A percentile compares a stretch with the other conserved stretches of the same genome.
Conservation (phyloP, 345 rosid genomes). For the Lumnitzera racemosa region DNA sequence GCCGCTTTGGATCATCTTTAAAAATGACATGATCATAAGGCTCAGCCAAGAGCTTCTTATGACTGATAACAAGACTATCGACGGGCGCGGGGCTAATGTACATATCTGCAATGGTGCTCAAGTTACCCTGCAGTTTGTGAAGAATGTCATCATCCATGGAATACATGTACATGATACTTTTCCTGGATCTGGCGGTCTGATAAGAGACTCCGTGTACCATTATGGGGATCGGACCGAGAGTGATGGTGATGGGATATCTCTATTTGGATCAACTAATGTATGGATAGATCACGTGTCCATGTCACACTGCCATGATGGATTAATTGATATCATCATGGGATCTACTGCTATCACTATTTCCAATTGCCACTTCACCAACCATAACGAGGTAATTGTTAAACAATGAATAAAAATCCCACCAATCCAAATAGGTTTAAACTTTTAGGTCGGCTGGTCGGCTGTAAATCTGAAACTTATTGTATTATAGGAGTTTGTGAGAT, state of each 20-base stretch:
- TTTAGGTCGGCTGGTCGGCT: too few species aligned
- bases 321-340: conserved; percentile 20
- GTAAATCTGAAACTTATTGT: too few species aligned
- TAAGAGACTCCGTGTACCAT: conserved; percentile 54
- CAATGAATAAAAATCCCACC: too few species aligned
- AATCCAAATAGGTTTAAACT: too few species aligned
- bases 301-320: conserved; percentile 21
- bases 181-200: conserved; percentile 39
- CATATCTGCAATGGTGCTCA: conserved; percentile 58
- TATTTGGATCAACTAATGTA: conserved; percentile 19
- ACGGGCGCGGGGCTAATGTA: conserved; percentile 54
- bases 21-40: conserved; percentile 41
- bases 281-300: conserved; percentile 35
- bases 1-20: conserved; percentile 53
- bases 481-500: too few species aligned
- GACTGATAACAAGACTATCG: conserved; percentile 56
- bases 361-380: conserved; percentile 20
- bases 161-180: conserved; percentile 49
- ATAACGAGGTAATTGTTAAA: conserved; percentile 4
- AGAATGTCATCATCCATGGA: conserved; percentile 53
- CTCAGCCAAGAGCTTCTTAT: conserved; percentile 56
- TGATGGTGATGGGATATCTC: conserved; percentile 32
- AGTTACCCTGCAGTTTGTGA: conserved; percentile 41
- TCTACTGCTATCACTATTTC: conserved; percentile 31
- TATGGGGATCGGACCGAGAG: conserved; percentile 23